These are phyloP conservation scores for Actinomucor elegans DNA, from an alignment of 371 early-diverging fungal genomes.

Conservation along the genomic window DNA sequence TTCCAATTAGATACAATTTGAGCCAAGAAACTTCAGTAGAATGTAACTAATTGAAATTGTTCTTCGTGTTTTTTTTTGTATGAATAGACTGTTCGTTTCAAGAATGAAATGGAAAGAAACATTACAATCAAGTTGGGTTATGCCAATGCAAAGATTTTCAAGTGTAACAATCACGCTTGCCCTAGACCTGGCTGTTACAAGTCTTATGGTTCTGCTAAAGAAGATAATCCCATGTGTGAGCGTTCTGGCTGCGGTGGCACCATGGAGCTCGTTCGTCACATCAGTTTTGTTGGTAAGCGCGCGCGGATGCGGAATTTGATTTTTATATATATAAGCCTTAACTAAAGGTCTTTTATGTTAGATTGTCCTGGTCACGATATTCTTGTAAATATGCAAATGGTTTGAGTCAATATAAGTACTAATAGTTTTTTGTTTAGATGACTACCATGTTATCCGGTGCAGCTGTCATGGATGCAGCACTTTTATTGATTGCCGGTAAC, in stretches of 20 bases:
- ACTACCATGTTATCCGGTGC: slow-evolving; percentile 99
- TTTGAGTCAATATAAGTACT: background rate
- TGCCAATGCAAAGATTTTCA: slow-evolving; percentile 99
- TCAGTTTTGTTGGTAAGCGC: slow-evolving; percentile 88
- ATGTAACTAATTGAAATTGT: background rate
- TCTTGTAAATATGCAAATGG: slow-evolving; percentile 51
- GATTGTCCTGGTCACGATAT: slow-evolving; percentile 99
- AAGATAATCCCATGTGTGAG: slow-evolving; percentile 91
- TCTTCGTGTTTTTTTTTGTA: slow-evolving; percentile 1
- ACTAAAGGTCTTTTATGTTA: no score
- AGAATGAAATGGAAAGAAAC: slow-evolving; percentile 99
- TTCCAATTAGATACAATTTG: background rate
- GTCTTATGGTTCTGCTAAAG: slow-evolving; percentile 85
- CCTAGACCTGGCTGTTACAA: slow-evolving; percentile 96
- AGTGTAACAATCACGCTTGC: slow-evolving; percentile 91
- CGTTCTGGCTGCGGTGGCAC: slow-evolving; percentile 87
- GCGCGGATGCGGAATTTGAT: background rate
- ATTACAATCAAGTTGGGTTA: slow-evolving; percentile 99
- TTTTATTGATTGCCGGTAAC: slow-evolving; percentile 99
- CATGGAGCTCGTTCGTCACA: slow-evolving; percentile 93
- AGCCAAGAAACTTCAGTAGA: no score
- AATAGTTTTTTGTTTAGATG: slow-evolving; percentile 62
- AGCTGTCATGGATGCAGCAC: slow-evolving; percentile 99
- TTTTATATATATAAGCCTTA: background rate
- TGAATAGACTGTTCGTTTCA: slow-evolving; percentile 95